Conservation (phyloP, 371 early-diverging fungal species). For the Mortierella sp. region DNA sequence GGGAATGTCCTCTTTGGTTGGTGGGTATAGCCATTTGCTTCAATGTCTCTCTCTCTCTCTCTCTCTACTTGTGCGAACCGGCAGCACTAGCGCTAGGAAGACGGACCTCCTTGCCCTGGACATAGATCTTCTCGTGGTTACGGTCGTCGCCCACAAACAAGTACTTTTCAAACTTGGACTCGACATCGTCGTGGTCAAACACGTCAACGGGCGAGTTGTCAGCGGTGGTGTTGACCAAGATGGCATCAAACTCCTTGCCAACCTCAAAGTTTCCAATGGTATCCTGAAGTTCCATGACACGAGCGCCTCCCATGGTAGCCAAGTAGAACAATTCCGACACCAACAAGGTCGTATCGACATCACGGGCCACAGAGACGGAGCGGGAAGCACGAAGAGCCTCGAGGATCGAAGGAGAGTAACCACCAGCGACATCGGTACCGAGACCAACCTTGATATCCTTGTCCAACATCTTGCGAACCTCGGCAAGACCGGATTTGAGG, state of each 20-base stretch:
- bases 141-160: slow-evolving; percentile 48
- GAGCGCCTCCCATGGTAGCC: slow-evolving; percentile 94
- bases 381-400: slow-evolving; percentile 89
- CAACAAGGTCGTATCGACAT: slow-evolving; percentile 56
- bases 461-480: slow-evolving; percentile 79
- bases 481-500: slow-evolving; percentile 82
- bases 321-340: slow-evolving; percentile 82
- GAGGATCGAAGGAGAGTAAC: slow-evolving; percentile 84
- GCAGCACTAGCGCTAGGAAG: slow-evolving; percentile 23
- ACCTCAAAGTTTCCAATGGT: slow-evolving; percentile 82
- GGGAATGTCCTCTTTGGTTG: no score
- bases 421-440: slow-evolving; percentile 95
- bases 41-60: background rate
- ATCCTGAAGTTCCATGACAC: slow-evolving; percentile 76
- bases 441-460: slow-evolving; percentile 85
- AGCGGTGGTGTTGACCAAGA: slow-evolving; percentile 73
- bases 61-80: slow-evolving; percentile 33
- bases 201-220: slow-evolving; percentile 60
- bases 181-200: slow-evolving; percentile 58
- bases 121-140: slow-evolving; percentile 41
- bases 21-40: no score
- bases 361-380: slow-evolving; percentile 67
- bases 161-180: slow-evolving; percentile 49
- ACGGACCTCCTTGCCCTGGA: slow-evolving; percentile 45
- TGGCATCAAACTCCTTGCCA: slow-evolving; percentile 93